A percentile compares a stretch with the other conserved stretches of the same genome.
Conservation (phyloP, 768 basidiomycete species). For the Russula earlei region DNA sequence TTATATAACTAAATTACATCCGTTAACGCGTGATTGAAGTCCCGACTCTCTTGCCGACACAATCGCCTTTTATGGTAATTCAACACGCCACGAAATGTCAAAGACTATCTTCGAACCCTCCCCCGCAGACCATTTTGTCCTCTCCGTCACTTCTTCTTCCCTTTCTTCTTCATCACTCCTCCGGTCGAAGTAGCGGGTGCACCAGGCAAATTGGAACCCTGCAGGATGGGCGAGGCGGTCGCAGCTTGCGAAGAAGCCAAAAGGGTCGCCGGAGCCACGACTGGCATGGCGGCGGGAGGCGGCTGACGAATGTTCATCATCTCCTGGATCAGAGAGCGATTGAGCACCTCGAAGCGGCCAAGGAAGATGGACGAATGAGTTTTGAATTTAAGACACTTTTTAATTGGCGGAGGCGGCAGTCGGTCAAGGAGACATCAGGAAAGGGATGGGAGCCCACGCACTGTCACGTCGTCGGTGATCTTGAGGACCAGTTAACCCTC, state of each 20-base stretch:
- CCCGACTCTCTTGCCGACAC: too few relatives aligned
- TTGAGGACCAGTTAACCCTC: slow-evolving; percentile 87
- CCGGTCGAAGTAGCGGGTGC: slow-evolving; percentile 28
- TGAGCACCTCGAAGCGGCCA: slow-evolving; percentile 91
- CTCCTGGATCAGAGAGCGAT: slow-evolving; percentile 75
- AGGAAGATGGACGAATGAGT: slow-evolving; percentile 91
- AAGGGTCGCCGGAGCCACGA: slow-evolving; percentile 3
- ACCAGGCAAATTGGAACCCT: slow-evolving; percentile 3
- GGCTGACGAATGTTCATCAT: slow-evolving; percentile 58
- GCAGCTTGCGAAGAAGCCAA: slow-evolving; percentile 2
- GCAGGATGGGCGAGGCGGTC: neutral
- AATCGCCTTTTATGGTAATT: too few relatives aligned
- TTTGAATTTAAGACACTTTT: slow-evolving; percentile 94
- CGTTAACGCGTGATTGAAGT: too few relatives aligned
- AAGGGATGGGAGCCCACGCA: slow-evolving; percentile 33
- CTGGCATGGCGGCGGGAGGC: neutral
- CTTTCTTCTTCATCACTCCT: slow-evolving; percentile 74
- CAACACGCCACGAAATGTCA: too few relatives aligned
- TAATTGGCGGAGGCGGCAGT: too few relatives aligned
- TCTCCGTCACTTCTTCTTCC: slow-evolving; percentile 63
- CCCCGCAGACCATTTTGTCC: neutral
- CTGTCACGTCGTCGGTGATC: slow-evolving; percentile 85
- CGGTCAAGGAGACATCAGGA: neutral
- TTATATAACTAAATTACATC: too few relatives aligned
- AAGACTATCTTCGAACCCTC: too few relatives aligned